Evolutionary conservation across 148 eudicot genomes (phyloP).

Genomic region (Dianthus caryophyllus): DNA sequence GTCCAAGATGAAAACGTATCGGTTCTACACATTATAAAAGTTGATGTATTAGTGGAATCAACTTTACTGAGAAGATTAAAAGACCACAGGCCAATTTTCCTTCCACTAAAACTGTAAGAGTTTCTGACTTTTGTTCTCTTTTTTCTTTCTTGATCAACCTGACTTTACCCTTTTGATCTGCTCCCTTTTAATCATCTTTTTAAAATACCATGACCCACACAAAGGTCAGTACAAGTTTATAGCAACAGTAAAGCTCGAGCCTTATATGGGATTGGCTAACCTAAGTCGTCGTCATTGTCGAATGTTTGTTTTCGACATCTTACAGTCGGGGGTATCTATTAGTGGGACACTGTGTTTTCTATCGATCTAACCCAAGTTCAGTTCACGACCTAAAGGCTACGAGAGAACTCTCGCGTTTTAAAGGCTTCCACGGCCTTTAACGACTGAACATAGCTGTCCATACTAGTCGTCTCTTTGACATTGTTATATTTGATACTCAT

Average conservation of each 20-base stretch:
- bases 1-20: too few relatives aligned
- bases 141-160: not conserved
- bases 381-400: not conserved
- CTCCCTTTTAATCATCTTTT: conserved; percentile 26
- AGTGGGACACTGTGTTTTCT: not conserved
- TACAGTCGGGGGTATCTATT: too few relatives aligned
- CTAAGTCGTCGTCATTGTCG: too few relatives aligned
- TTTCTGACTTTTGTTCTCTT: conserved; percentile 16
- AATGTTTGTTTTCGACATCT: not conserved
- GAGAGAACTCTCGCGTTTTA: too few relatives aligned
- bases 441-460: too few relatives aligned
- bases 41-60: conserved; percentile 17
- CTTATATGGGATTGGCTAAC: too few relatives aligned
- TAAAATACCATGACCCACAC: conserved; percentile 16
- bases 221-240: not conserved
- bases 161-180: conserved; percentile 22
- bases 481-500: not conserved
- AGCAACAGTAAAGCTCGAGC: too few relatives aligned
- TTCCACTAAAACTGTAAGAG: conserved; percentile 16
- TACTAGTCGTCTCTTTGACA: not conserved
- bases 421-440: too few relatives aligned
- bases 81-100: conserved; percentile 15
- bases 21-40: conserved; percentile 10
- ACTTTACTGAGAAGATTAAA: conserved; percentile 15
- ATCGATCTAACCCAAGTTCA: not conserved